These are phyloP conservation scores for Oryza nivara DNA, from an alignment of 176 grass and related monocot genomes.

Conservation along the genomic window DNA sequence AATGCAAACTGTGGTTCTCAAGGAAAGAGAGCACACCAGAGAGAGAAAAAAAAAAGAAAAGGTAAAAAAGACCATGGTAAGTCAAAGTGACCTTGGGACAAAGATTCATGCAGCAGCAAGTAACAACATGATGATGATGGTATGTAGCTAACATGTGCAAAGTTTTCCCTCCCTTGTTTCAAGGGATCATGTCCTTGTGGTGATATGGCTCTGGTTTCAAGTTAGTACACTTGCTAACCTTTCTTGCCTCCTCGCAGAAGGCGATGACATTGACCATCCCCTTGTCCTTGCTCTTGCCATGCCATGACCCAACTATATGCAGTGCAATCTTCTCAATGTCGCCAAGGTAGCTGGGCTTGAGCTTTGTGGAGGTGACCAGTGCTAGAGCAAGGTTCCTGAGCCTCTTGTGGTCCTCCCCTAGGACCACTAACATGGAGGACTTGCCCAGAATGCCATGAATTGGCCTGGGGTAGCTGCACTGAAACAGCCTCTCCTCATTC, in stretches of 20 bases:
- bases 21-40: neutral
- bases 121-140: conserved; percentile 23
- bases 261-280: conserved; percentile 31
- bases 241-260: conserved; percentile 83
- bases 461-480: conserved; percentile 84
- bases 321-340: conserved; percentile 77
- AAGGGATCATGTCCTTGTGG: conserved; percentile 37
- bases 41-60: neutral
- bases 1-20: conserved; percentile 74
- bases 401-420: conserved; percentile 81
- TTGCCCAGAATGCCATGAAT: conserved; percentile 93
- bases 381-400: conserved; percentile 74
- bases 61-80: neutral
- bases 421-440: conserved; percentile 89
- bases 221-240: conserved; percentile 51
- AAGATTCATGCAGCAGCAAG: conserved; percentile 36
- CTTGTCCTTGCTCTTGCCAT: neutral
- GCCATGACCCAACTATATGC: conserved; percentile 60
- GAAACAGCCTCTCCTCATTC: conserved; percentile 89
- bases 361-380: conserved; percentile 76
- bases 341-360: conserved; percentile 68
- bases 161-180: conserved; percentile 41
- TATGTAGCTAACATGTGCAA: conserved; percentile 32
- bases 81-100: conserved; percentile 45
- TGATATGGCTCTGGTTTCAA: conserved; percentile 13